Percentiles rank a stretch among this genome's conserved stretches.
Conservation (phyloP, 257 asterid species). For the Solanum rostratum region DNA sequence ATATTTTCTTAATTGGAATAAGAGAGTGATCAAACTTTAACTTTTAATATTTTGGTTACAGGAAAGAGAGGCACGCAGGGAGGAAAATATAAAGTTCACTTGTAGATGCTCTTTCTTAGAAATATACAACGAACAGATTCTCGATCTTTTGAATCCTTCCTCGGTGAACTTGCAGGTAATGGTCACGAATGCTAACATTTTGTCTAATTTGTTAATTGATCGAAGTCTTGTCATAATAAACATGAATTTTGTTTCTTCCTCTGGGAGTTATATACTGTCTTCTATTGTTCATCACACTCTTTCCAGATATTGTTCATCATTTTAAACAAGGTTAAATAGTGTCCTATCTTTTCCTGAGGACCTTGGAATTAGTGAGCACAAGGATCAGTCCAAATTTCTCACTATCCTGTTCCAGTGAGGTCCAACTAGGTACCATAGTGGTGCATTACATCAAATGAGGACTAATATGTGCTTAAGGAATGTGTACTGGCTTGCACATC, state of each 20-base stretch:
- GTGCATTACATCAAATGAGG: neutral
- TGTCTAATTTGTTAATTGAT: neutral
- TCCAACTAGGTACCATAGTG: neutral
- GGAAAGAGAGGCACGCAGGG: constrained; percentile 94
- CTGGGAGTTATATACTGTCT: neutral
- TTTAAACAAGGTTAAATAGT: neutral
- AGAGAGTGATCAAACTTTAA: neutral
- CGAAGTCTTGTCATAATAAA: neutral
- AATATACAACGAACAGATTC: constrained; percentile 90
- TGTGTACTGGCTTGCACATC: neutral
- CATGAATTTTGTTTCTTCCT: neutral
- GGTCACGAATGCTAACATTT: neutral
- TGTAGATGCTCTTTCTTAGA: constrained; percentile 91
- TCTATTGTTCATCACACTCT: neutral
- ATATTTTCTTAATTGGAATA: neutral
- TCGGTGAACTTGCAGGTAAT: constrained; percentile 78
- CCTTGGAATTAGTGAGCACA: neutral
- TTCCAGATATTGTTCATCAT: neutral
- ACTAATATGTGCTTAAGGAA: neutral
- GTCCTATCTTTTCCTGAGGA: neutral
- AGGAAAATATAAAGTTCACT: constrained; percentile 68
- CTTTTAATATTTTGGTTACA: constrained; percentile 9
- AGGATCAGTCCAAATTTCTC: neutral
- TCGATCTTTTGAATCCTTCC: constrained; percentile 86
- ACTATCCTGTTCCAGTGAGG: neutral